Percentiles rank a stretch among this genome's conserved stretches.
These are phyloP conservation scores for Boletus eberwhitei DNA, from an alignment of 768 basidiomycete genomes.

Conservation along the genomic window DNA sequence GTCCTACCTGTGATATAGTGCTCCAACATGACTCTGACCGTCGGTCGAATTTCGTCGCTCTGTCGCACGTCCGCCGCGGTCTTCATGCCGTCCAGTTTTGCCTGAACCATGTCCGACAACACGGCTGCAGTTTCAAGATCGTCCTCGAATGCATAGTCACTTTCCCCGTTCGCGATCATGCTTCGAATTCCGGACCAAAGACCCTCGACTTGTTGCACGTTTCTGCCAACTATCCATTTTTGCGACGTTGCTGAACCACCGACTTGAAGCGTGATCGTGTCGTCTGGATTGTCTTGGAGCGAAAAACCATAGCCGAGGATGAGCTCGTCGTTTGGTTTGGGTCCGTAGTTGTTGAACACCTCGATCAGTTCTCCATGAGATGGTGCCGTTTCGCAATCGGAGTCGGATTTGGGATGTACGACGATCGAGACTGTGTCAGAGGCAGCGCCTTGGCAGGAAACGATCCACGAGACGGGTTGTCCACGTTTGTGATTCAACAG, in stretches of 20 bases:
- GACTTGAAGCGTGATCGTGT: conserved; percentile 78
- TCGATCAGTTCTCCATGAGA: conserved; percentile 32
- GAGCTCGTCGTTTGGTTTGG: conserved; percentile 86
- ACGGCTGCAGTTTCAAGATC: conserved; percentile 65
- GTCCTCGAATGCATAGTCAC: conserved; percentile 46
- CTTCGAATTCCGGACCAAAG: conserved; percentile 56
- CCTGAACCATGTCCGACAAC: conserved; percentile 64
- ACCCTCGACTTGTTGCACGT: conserved; percentile 49
- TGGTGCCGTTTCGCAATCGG: conserved; percentile 15
- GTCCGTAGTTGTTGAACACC: conserved; percentile 89
- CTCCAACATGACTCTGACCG: conserved; percentile 62
- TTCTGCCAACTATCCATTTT: conserved; percentile 64
- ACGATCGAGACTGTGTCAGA: conserved; percentile 58
- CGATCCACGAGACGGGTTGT: conserved; percentile 80
- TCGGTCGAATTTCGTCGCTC: conserved; percentile 40
- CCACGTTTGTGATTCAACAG: conserved; percentile 80
- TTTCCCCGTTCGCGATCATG: conserved; percentile 27
- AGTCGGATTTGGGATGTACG: conserved; percentile 40
- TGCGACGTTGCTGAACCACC: conserved; percentile 43
- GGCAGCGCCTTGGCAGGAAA: conserved; percentile 37
- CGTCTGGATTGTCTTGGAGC: conserved; percentile 74
- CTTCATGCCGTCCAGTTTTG: conserved; percentile 50
- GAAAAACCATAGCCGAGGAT: conserved; percentile 93
- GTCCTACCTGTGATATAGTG: conserved; percentile 63
- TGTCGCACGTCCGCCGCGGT: conserved; percentile 18